These are phyloP conservation scores for Ilyonectria destructans DNA, from an alignment of 2,329 filamentous ascomycete species.

Conservation along the genomic window DNA sequence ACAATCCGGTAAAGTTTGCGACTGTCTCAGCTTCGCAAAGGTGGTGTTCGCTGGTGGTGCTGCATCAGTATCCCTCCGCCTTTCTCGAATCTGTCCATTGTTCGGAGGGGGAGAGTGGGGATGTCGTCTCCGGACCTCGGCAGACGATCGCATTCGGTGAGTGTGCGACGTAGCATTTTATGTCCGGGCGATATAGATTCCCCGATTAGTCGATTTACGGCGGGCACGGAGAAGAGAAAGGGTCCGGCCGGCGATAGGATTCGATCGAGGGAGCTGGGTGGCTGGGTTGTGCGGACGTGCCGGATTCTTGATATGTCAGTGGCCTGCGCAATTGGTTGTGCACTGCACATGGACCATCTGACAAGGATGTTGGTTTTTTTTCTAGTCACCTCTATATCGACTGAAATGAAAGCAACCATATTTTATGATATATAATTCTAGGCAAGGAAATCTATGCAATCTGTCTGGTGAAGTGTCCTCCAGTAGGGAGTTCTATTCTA, in stretches of 20 bases:
- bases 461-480: not conserved
- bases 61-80: not conserved
- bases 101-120: conserved; percentile 3
- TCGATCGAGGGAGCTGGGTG: not conserved
- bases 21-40: not conserved
- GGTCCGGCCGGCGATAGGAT: not conserved
- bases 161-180: not conserved
- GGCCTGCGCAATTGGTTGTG: too few relatives aligned
- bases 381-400: not conserved
- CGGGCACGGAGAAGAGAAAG: not conserved
- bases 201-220: not conserved
- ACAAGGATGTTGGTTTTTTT: not conserved
- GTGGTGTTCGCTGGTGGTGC: not conserved
- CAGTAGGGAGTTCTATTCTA: not conserved
- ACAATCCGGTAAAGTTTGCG: not conserved
- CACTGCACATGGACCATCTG: too few relatives aligned
- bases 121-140: conserved; percentile 3
- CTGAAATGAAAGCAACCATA: not conserved
- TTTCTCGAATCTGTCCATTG: conserved; percentile 1
- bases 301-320: not conserved
- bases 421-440: not conserved
- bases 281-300: not conserved
- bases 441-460: not conserved
- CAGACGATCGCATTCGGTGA: not conserved
- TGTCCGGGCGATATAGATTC: not conserved